phyloP scores from a whole-genome alignment of 2,329 filamentous ascomycete genomes.

The Hymenotorrendiella dingleyae region DNA sequence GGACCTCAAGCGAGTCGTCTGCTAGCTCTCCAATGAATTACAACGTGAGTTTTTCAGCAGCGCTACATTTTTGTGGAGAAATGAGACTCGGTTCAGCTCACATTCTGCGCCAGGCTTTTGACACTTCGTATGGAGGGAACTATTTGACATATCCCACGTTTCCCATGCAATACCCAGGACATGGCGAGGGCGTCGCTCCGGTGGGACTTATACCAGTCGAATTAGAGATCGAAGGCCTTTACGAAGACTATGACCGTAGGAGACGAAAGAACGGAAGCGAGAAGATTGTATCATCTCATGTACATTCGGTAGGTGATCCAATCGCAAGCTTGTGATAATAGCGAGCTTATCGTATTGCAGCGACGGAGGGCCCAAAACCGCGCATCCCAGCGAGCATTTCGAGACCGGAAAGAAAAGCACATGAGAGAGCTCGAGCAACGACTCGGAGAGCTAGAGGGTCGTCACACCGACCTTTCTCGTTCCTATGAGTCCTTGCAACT shows the following conservation, averaged over 20 bases:
- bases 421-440: conserved; percentile 57
- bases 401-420: conserved; percentile 58
- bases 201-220: conserved; percentile 29
- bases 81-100: too few relatives aligned
- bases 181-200: conserved; percentile 19
- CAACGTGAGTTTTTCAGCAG: conserved; percentile 19
- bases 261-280: conserved; percentile 26
- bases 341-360: conserved; percentile 3
- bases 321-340: background rate
- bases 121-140: conserved; percentile 23
- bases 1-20: conserved; percentile 29
- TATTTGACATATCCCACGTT: conserved; percentile 26
- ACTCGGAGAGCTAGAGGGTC: conserved; percentile 46
- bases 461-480: conserved; percentile 48
- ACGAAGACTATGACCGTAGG: conserved; percentile 30
- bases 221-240: conserved; percentile 30
- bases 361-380: conserved; percentile 12
- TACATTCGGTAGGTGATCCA: conserved; percentile 27
- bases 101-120: conserved; percentile 19
- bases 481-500: conserved; percentile 46
- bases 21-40: conserved; percentile 28
- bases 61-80: too few relatives aligned
- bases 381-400: conserved; percentile 54
- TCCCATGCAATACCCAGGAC: conserved; percentile 27
- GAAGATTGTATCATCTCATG: conserved; percentile 29